phyloP scores from a whole-genome alignment of 2,329 filamentous ascomycete species.

The Pseudogymnoascus sp. region DNA sequence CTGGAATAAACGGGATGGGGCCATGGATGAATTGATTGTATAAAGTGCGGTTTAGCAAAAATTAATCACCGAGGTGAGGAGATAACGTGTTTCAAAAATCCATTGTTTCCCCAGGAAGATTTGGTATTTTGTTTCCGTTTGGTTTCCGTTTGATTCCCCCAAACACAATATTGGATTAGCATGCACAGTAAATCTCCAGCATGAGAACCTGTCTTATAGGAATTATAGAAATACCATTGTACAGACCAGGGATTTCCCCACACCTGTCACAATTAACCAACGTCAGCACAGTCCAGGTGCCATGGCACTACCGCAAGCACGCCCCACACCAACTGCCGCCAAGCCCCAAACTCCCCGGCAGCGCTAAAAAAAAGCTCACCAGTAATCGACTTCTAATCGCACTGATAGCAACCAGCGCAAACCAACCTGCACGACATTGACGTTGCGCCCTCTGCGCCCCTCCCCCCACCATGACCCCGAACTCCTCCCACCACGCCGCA shows the following conservation, averaged over 20 bases:
- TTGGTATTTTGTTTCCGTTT: background rate
- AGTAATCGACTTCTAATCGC: background rate
- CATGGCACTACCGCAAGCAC: background rate
- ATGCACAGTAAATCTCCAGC: background rate
- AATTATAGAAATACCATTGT: background rate
- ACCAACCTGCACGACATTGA: background rate
- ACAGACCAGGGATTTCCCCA: background rate
- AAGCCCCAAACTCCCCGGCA: background rate
- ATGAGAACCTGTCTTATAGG: background rate
- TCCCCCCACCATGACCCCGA: background rate
- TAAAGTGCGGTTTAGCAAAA: background rate
- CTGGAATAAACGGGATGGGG: background rate
- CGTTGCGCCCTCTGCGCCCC: background rate
- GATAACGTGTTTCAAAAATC: background rate
- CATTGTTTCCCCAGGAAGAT: background rate
- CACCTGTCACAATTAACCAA: background rate
- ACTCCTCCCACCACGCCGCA: constrained; percentile 9
- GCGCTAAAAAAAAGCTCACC: background rate
- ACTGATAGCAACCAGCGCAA: background rate
- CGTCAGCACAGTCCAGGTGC: background rate
- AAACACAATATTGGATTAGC: background rate
- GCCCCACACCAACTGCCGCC: background rate
- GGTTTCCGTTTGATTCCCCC: background rate
- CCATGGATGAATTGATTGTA: background rate
- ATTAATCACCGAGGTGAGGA: background rate